Percentiles rank a stretch among this genome's conserved stretches.
Conservation (phyloP, 1,139 yeast genomes). For the Yamadazyma mexicana region DNA sequence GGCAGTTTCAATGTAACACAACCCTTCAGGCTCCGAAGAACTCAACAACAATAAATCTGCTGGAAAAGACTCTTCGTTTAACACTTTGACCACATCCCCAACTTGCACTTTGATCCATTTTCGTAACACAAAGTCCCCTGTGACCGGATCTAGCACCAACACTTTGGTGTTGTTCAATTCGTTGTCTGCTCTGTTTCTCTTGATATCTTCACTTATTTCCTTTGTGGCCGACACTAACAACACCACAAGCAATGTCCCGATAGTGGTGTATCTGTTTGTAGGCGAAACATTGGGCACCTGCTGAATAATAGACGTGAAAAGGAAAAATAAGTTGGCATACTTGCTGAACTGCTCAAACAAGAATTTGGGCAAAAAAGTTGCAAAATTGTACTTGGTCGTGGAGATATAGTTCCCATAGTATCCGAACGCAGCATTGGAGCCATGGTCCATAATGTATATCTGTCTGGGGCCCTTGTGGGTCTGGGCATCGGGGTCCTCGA, state of each 20-base stretch:
- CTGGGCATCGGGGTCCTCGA: constrained; percentile 5
- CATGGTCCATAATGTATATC: constrained; percentile 63
- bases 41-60: constrained; percentile 85
- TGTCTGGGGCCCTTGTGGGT: constrained; percentile 53
- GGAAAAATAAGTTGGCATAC: constrained; percentile 91
- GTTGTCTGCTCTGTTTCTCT: constrained; percentile 84
- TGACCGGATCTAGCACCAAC: constrained; percentile 59
- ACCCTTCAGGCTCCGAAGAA: constrained; percentile 97
- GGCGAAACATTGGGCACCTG: constrained; percentile 98
- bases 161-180: constrained; percentile 83
- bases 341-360: constrained; percentile 95
- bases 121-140: constrained; percentile 62
- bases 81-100: constrained; percentile 86
- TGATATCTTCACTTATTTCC: constrained; percentile 87
- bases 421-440: constrained; percentile 53
- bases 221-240: constrained; percentile 87
- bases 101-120: constrained; percentile 89
- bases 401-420: constrained; percentile 86
- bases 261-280: constrained; percentile 92
- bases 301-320: constrained; percentile 90
- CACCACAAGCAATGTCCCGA: constrained; percentile 85
- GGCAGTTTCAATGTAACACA: constrained; percentile 96
- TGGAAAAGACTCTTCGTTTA: constrained; percentile 89
- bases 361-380: constrained; percentile 93
- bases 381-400: constrained; percentile 93